phyloP scores from a whole-genome alignment of 208 protist species.

The Dictyostelium gargantuum region DNA sequence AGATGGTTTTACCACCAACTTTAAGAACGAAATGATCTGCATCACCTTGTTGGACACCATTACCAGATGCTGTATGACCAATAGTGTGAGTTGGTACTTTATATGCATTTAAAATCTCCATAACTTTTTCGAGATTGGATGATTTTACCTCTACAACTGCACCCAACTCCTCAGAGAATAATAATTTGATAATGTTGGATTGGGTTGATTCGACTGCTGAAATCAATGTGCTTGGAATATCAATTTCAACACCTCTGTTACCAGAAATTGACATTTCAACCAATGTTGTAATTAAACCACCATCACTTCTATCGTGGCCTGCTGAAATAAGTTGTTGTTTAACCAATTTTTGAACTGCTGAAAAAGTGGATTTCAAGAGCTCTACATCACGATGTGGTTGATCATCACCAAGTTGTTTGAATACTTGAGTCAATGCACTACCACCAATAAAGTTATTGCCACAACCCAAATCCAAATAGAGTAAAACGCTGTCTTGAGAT shows the following conservation, averaged over 20 bases:
- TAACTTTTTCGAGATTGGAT: constrained; percentile 51
- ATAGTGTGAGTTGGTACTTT: constrained; percentile 54
- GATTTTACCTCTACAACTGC: constrained; percentile 77
- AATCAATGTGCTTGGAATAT: background rate
- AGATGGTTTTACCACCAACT: constrained; percentile 2
- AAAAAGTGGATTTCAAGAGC: constrained; percentile 61
- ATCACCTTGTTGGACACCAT: background rate
- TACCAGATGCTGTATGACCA: constrained; percentile 3
- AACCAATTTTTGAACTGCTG: constrained; percentile 71
- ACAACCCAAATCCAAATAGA: constrained; percentile 71
- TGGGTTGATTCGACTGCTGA: background rate
- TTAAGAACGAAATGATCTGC: constrained; percentile 50
- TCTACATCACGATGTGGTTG: constrained; percentile 70
- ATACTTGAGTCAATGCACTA: constrained; percentile 84
- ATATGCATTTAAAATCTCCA: constrained; percentile 16
- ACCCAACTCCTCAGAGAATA: constrained; percentile 86
- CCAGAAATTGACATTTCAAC: constrained; percentile 85
- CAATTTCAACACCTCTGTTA: constrained; percentile 79
- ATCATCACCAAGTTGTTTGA: constrained; percentile 77
- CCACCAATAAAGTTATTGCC: constrained; percentile 80
- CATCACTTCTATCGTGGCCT: constrained; percentile 82
- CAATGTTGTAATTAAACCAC: constrained; percentile 78
- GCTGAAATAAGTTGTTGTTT: constrained; percentile 40
- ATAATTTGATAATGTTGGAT: constrained; percentile 51
- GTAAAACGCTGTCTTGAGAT: background rate